Evolutionary conservation across 2,329 filamentous ascomycete genomes (phyloP), one percentile per base, ranked within the genome.

Genomic region (Paraconiothyrium sp.): DNA sequence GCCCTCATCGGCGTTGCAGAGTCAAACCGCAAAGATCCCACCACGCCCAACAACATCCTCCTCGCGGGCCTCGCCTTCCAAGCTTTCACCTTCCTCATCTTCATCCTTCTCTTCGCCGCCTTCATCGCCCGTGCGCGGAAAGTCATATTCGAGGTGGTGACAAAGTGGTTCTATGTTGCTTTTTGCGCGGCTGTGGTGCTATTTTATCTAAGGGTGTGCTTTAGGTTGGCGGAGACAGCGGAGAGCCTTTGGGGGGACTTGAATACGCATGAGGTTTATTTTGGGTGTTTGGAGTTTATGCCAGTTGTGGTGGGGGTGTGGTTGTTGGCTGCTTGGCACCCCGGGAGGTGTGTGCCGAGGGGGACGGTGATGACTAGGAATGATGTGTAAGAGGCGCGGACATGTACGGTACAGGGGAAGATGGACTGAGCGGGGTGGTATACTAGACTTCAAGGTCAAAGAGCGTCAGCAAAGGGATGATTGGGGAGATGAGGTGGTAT

Each of bases 41-140:
- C 79, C 1, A 80, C 77, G 1, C 80, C 82, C 1, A 88, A 88
- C 67, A 82, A 86, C 61, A 86, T 88, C 64, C 74, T 88, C 1
- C 79, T 88, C 1, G 85, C 81, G 0, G 86, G 86, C 9, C 72
- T 88, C 3, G 83, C 83, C 0, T 84, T 87, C 60, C 86, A 88
- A 65, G 83, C 84, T 8, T 83, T 85, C 58, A 79, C 81, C 0
- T 85, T 87, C 54, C 76, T 81, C 13, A 68, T 84, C 4, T 85
- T 85, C 47, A 76, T 86, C 56, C 67, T 83, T 8, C 68, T 86
- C 0, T 72, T 82, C 0, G 72, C 66, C 3, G 72, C 72, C 4
- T 85, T 85, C 56, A 64, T 84, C 44, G 73, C 76, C 52, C 76
- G 77, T 5, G 79, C 81, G 1, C 67, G 76, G 22, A 60, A 61